Conservation (phyloP, 495 filamentous ascomycete species). For the Cercophora samala region DNA sequence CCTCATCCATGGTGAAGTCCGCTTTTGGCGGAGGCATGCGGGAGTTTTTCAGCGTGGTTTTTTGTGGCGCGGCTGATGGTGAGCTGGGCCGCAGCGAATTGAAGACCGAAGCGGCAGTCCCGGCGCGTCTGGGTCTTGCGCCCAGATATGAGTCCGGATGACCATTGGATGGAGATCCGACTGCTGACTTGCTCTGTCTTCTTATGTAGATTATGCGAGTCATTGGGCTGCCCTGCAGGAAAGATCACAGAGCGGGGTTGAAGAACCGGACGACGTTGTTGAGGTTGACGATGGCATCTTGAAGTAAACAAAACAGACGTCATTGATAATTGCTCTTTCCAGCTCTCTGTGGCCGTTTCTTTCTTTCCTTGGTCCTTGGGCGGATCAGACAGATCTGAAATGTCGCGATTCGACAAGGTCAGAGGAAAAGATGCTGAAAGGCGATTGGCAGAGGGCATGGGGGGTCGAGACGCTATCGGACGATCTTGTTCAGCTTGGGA, state of each 20-base stretch:
- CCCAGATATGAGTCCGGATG: slow-evolving; percentile 13
- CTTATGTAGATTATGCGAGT: slow-evolving; percentile 21
- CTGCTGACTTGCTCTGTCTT: slow-evolving; percentile 17
- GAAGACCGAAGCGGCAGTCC: slow-evolving; percentile 11
- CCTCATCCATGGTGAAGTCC: neutral
- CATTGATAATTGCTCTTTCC: neutral
- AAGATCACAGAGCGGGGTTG: slow-evolving; percentile 9
- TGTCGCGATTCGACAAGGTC: slow-evolving; percentile 13
- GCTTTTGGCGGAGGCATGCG: slow-evolving; percentile 16
- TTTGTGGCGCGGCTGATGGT: slow-evolving; percentile 24
- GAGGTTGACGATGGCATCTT: neutral
- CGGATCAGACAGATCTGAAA: slow-evolving; percentile 12
- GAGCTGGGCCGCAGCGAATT: slow-evolving; percentile 27
- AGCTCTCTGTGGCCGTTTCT: neutral
- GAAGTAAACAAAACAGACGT: slow-evolving; percentile 27
- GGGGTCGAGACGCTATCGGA: slow-evolving; percentile 6
- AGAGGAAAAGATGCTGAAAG: neutral
- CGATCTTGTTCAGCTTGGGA: slow-evolving; percentile 25
- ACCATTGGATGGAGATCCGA: slow-evolving; percentile 26
- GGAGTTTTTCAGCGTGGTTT: slow-evolving; percentile 1
- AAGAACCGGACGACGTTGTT: neutral
- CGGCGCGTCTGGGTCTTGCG: slow-evolving; percentile 22
- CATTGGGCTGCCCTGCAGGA: slow-evolving; percentile 13
- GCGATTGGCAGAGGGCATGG: slow-evolving; percentile 10
- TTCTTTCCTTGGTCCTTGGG: slow-evolving; percentile 6